A percentile compares a stretch with the other conserved stretches of the same genome.
These are phyloP conservation scores for Lactifluus subvellereus DNA, from an alignment of 768 basidiomycete genomes.

Conservation along the genomic window DNA sequence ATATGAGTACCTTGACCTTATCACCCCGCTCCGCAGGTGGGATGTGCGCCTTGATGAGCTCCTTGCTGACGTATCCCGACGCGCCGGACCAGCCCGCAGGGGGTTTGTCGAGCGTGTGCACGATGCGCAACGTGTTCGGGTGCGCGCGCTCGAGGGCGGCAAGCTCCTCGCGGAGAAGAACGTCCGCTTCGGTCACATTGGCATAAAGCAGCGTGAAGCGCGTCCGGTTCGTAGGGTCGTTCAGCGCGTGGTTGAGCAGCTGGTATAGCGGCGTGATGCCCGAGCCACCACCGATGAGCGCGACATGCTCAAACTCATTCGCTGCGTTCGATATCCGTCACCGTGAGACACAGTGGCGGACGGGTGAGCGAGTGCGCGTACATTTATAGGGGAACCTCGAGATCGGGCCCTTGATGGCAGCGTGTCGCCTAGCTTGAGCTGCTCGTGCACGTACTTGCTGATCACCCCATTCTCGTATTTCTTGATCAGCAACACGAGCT, in stretches of 20 bases:
- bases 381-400: conserved; percentile 82
- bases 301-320: conserved; percentile 81
- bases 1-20: conserved; percentile 86
- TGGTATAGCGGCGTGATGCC: conserved; percentile 91
- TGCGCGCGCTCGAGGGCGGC: conserved; percentile 63
- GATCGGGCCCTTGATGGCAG: conserved; percentile 90
- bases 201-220: conserved; percentile 91
- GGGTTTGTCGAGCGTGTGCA: conserved; percentile 84
- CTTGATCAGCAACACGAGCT: conserved; percentile 79
- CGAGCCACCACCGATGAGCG: conserved; percentile 87
- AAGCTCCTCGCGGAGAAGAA: conserved; percentile 76
- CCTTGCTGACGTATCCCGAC: conserved; percentile 68
- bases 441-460: conserved; percentile 71
- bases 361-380: conserved; percentile 29
- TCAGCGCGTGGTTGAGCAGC: conserved; percentile 65
- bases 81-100: conserved; percentile 61
- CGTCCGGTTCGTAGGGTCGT: conserved; percentile 79
- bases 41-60: conserved; percentile 70
- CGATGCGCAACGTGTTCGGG: conserved; percentile 68
- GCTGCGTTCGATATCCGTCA: conserved; percentile 36
- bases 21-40: conserved; percentile 56
- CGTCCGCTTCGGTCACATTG: conserved; percentile 86
- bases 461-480: conserved; percentile 77
- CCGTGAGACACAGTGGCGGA: not conserved
- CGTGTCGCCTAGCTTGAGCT: conserved; percentile 73